Evolutionary conservation across 768 basidiomycete species (phyloP).

Genomic region (Panaeolus cyanescens): DNA sequence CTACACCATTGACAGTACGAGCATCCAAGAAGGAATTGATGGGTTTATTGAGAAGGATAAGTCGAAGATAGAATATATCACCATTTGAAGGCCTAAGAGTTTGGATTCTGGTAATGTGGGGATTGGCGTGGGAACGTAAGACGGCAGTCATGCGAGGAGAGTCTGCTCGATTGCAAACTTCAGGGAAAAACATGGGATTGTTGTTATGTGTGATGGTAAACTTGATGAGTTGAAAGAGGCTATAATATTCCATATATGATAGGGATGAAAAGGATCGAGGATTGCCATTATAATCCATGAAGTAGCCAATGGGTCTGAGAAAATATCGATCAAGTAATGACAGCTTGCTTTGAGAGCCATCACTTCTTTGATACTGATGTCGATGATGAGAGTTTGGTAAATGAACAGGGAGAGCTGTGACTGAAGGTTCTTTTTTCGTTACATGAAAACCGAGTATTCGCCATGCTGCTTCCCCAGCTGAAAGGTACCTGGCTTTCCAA

Average conservation of each 20-base stretch:
- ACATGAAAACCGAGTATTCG: slow-evolving; percentile 34
- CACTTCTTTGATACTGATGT: slow-evolving; percentile 22
- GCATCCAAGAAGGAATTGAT: slow-evolving; percentile 16
- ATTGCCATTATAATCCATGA: neutral
- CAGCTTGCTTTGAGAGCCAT: slow-evolving; percentile 8
- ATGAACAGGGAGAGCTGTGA: slow-evolving; percentile 36
- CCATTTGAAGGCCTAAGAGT: slow-evolving; percentile 26
- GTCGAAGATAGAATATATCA: slow-evolving; percentile 34
- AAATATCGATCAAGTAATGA: slow-evolving; percentile 22
- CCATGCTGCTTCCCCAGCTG: slow-evolving; percentile 38
- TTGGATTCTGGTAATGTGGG: slow-evolving; percentile 25
- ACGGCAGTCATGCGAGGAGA: slow-evolving; percentile 11
- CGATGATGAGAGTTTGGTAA: slow-evolving; percentile 11
- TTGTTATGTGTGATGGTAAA: neutral
- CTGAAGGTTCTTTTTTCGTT: slow-evolving; percentile 31
- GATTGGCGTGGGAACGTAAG: neutral
- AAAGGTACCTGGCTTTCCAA: slow-evolving; percentile 33
- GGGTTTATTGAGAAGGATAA: slow-evolving; percentile 21
- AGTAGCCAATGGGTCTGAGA: slow-evolving; percentile 9
- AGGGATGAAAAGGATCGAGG: neutral
- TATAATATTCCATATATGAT: slow-evolving; percentile 9
- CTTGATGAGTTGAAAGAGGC: slow-evolving; percentile 2
- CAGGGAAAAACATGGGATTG: slow-evolving; percentile 3
- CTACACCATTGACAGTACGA: slow-evolving; percentile 17
- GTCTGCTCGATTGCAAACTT: slow-evolving; percentile 2